Conservation (phyloP, 495 filamentous ascomycete species). For the Oidiodendron maius region DNA sequence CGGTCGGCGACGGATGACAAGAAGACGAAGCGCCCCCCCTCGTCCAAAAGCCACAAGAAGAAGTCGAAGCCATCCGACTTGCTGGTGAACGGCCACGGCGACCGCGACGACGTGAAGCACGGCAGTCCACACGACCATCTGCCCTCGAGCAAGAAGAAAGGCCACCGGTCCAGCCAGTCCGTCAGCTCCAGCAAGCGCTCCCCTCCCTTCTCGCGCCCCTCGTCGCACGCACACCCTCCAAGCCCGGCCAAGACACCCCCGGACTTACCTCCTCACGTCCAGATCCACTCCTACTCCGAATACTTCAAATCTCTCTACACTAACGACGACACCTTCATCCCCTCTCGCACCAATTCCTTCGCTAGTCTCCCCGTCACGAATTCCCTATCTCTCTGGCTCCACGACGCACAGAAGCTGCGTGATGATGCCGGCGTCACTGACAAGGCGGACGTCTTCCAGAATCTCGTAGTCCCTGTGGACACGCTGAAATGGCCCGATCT, state of each 20-base stretch:
- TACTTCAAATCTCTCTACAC: constrained; percentile 70
- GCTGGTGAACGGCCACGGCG: constrained; percentile 26
- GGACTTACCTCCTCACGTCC: constrained; percentile 46
- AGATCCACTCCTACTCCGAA: constrained; percentile 59
- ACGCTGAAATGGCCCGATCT: constrained; percentile 32
- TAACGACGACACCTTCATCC: constrained; percentile 51
- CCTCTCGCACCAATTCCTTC: constrained; percentile 46
- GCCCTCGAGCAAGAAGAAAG: constrained; percentile 63
- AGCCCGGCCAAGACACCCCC: constrained; percentile 51
- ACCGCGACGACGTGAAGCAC: constrained; percentile 30
- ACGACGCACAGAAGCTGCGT: constrained; percentile 47
- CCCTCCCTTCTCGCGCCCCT: constrained; percentile 33
- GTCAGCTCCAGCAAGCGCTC: constrained; percentile 55
- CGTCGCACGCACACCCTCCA: constrained; percentile 40
- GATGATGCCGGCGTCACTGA: constrained; percentile 36
- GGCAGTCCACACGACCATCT: constrained; percentile 22
- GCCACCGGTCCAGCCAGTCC: constrained; percentile 67
- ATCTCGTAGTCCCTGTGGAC: constrained; percentile 25
- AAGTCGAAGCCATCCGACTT: constrained; percentile 50
- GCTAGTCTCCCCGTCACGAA: constrained; percentile 61
- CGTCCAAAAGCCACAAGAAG: constrained; percentile 70
- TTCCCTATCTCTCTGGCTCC: constrained; percentile 66
- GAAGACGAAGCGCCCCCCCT: constrained; percentile 62
- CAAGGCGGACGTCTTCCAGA: constrained; percentile 43
- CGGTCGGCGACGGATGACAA: constrained; percentile 50